Percentiles rank a stretch among this genome's conserved stretches.
Evolutionary conservation across 352 stramenopile species (phyloP).

Genomic region (Globisporangium nodosum): DNA sequence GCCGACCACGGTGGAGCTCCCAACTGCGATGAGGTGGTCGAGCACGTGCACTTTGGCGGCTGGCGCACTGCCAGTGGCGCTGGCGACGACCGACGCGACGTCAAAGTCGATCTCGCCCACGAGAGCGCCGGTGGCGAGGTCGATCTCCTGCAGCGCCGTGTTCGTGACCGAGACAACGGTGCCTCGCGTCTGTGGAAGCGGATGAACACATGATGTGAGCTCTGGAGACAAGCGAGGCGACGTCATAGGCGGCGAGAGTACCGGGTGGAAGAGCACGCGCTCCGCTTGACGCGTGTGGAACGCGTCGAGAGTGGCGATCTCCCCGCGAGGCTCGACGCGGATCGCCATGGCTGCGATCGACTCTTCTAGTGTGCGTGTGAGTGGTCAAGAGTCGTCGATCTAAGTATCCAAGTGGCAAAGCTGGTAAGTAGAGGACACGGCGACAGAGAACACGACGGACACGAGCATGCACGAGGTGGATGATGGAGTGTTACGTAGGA

Average conservation of each 20-base stretch:
- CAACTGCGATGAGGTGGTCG: constrained; percentile 45
- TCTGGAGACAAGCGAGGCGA: neutral
- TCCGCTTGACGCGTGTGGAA: constrained; percentile 10
- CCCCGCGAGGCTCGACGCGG: constrained; percentile 3
- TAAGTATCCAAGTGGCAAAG: too few relatives aligned
- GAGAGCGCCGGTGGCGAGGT: constrained; percentile 42
- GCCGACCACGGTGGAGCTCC: constrained; percentile 41
- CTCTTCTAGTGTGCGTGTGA: neutral
- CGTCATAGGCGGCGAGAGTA: neutral
- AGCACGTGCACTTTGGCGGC: constrained; percentile 21
- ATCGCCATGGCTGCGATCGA: constrained; percentile 2
- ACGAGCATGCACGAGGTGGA: too few relatives aligned
- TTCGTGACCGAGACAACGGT: constrained; percentile 51
- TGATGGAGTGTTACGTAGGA: too few relatives aligned
- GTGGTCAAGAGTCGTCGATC: neutral
- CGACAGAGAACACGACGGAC: too few relatives aligned
- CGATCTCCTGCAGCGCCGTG: constrained; percentile 56
- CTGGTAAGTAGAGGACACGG: too few relatives aligned
- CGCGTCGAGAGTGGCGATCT: constrained; percentile 5
- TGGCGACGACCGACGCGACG: constrained; percentile 21
- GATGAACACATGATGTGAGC: neutral
- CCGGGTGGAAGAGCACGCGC: constrained; percentile 16
- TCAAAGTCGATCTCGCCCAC: constrained; percentile 66
- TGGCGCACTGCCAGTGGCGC: neutral
- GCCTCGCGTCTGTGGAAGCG: constrained; percentile 21